Evolutionary conservation across 2,329 filamentous ascomycete genomes (phyloP), one percentile per base, ranked within the genome.

Genomic region (Scedosporium minutisporum): DNA sequence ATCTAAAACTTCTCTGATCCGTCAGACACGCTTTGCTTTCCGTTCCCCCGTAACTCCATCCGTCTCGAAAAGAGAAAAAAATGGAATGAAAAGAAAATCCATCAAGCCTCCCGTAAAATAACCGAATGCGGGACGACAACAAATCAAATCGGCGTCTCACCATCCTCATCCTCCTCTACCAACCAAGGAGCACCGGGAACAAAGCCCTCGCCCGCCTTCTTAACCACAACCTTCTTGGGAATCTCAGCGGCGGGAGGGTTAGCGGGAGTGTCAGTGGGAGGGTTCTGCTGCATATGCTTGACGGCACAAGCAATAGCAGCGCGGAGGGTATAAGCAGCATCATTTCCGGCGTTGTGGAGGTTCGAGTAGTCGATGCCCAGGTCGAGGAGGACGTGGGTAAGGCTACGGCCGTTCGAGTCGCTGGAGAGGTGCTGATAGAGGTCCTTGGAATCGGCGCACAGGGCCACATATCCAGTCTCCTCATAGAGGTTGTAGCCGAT

Each of bases 291-390:
- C 38, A 62, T 57, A 46, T 38, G 53, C 48, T 58, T 42, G 21
- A 62, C 27, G 7, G 53, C 61, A 33, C 53, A 53, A n/a, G 64
- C 83, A 6, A 96, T 72, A 79, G 95, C 83, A 6, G 86, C 88
- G 65, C 87, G 86, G 65, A 96, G 74, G 0, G 91, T 93, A 71
- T 89, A 95, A 1, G 86, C 82, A 0, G 92, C 91, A 71, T 96
- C 92, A 66, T 96, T 96, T 1, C 92, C 87, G 0, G 87, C 92
- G 69, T 96, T 96, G 73, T 96, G 92, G n/a, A 93, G 78, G 67
- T 89, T 80, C 73, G 78, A 83, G 51, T 79, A 83, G 0, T 75
- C 68, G 7, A 96, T 82, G 2, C 82, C 82, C 29, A 96, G 77
- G 5, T 87, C 80, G 5, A 73, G 69, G 25, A 96, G 81, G 14